Conservation (phyloP, 2,329 filamentous ascomycete genomes). For the Juglanconis sp. region DNA sequence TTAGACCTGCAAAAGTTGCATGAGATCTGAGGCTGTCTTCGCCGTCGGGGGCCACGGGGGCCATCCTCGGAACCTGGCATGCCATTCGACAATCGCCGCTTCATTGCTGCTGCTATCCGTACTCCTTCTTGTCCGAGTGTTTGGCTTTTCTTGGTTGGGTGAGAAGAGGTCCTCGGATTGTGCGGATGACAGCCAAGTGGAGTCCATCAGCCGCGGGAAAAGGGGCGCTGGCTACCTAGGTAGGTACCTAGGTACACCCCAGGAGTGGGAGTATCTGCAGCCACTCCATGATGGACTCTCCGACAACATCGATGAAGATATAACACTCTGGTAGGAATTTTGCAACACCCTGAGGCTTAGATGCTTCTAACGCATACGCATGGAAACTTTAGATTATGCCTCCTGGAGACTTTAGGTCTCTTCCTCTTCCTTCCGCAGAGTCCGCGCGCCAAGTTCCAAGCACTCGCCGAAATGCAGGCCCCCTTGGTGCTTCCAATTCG, state of each 20-base stretch:
- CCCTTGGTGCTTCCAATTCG: constrained; percentile 55
- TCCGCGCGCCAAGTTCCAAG: constrained; percentile 20
- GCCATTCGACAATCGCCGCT: constrained; percentile 3
- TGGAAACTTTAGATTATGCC: too few relatives aligned
- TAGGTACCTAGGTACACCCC: too few relatives aligned
- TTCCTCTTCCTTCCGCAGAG: constrained; percentile 24
- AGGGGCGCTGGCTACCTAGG: too few relatives aligned
- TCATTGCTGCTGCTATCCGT: neutral
- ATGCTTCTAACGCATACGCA: too few relatives aligned
- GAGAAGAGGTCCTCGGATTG: constrained; percentile 2
- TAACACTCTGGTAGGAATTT: too few relatives aligned
- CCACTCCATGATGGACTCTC: too few relatives aligned
- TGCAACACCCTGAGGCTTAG: too few relatives aligned
- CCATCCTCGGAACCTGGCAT: neutral
- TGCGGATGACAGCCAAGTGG: neutral
- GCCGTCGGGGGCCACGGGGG: constrained; percentile 1
- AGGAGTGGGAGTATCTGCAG: too few relatives aligned
- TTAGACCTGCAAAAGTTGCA: constrained; percentile 30
- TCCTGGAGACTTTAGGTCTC: too few relatives aligned
- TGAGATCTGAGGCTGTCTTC: constrained; percentile 28
- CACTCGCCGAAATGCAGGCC: constrained; percentile 58
- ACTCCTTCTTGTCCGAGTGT: neutral
- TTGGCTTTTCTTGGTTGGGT: neutral
- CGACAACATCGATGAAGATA: too few relatives aligned
- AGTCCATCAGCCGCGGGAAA: too few relatives aligned